These are phyloP conservation scores for Yarrowia galli DNA, from an alignment of 1,139 yeast genomes.

Conservation along the genomic window DNA sequence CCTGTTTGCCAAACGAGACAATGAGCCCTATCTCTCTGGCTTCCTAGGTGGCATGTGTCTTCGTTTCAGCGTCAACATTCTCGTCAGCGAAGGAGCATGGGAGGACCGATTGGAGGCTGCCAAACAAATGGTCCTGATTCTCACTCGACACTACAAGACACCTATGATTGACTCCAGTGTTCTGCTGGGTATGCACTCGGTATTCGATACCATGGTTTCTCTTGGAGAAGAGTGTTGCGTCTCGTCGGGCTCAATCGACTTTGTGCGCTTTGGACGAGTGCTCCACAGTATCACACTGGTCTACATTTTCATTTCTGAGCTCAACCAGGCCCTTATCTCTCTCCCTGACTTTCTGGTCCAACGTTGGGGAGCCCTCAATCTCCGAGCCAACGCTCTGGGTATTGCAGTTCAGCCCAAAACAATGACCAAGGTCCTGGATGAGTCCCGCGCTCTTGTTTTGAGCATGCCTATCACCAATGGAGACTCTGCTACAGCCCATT, in stretches of 20 bases:
- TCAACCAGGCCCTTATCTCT: neutral
- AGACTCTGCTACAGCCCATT: slow-evolving; percentile 9
- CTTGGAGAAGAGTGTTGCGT: slow-evolving; percentile 31
- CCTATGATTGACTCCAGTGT: slow-evolving; percentile 9
- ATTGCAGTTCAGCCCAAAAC: neutral
- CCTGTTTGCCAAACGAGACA: neutral
- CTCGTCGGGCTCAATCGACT: slow-evolving; percentile 18
- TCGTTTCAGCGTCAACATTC: neutral
- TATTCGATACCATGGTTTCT: slow-evolving; percentile 10
- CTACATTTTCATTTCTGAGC: slow-evolving; percentile 20
- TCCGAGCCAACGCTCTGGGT: slow-evolving; percentile 9
- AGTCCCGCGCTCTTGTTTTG: slow-evolving; percentile 1
- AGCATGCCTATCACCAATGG: slow-evolving; percentile 21
- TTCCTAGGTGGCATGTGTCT: slow-evolving; percentile 5
- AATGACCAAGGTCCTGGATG: slow-evolving; percentile 23
- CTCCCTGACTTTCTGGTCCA: slow-evolving; percentile 21
- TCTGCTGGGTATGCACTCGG: neutral
- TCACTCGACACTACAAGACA: neutral
- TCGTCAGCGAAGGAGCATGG: slow-evolving; percentile 18
- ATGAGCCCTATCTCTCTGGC: neutral
- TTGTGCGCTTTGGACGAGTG: slow-evolving; percentile 32
- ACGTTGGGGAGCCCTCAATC: slow-evolving; percentile 29
- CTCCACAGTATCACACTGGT: slow-evolving; percentile 15
- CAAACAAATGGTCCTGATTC: neutral
- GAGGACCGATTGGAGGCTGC: slow-evolving; percentile 17